Base-by-base conservation (phyloP, 306 rosid genomes). In the barrel medic (Medicago truncatula) region DNA sequence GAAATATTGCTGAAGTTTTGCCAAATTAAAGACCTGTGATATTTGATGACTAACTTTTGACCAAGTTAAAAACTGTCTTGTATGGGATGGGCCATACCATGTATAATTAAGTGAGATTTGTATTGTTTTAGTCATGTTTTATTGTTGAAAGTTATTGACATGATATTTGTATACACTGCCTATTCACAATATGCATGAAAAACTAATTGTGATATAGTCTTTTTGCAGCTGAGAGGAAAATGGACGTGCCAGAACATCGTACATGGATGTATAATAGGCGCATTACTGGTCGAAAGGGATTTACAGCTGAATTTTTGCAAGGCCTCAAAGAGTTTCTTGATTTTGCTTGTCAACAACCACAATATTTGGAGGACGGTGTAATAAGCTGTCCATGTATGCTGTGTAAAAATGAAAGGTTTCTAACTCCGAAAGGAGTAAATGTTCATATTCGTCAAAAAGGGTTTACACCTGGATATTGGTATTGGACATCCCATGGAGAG, bases 181-280 rank as follows among this genome's bases (percentile, higher is more conserved):
- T 57, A 21, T 20, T 9, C 36, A 21, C 38, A 57, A 6, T 13
- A 31, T 60, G 41, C 17, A 28, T 60, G 67, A 60, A 60, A 60
- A 60, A 15, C 2, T 60, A 28, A 17, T 60, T 31, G 14, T 7
- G 4, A 25, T 7, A 60, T 9, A 28, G 40, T 7, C 34, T 15
- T 61, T 61, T 38, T 36, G 69, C 15, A 64, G 49, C 49, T 38
- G 79, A 61, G 50, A 9, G 31, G 39, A 31, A 74, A 62, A 74
- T 62, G 78, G 78, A 74, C 62, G 13, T 13, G 59, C 78, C 78
- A 4, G 12, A 49, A 47, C 66, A 76, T 13, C 73, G 54, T 2
- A 10, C 41, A 9, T 76, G 80, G 73, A 76, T 76, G 80, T 65
- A 76, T 65, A 39, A 53, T 38, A 65, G 66, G 54, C 80, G 23